These are phyloP conservation scores for Fusarium marasasianum DNA, from an alignment of 2,329 filamentous ascomycete genomes.

Conservation along the genomic window DNA sequence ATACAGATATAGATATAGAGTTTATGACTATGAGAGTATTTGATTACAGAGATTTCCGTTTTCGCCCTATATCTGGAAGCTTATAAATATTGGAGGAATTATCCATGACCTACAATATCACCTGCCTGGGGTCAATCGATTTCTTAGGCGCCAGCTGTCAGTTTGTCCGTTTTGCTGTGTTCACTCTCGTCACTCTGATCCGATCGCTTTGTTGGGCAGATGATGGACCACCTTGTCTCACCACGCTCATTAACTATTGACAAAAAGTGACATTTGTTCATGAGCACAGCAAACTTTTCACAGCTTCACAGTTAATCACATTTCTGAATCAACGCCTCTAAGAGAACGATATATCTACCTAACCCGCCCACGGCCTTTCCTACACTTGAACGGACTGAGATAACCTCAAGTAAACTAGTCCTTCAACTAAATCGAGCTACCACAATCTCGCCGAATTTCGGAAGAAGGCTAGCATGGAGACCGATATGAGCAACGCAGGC, in stretches of 20 bases:
- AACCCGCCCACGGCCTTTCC: background rate
- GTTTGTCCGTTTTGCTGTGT: background rate
- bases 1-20: background rate
- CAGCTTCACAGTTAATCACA: background rate
- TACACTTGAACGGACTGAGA: background rate
- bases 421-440: no score
- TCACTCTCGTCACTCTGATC: background rate
- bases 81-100: accelerated
- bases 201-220: background rate
- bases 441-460: no score
- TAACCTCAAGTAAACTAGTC: no score
- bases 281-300: background rate
- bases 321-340: background rate
- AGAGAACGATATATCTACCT: background rate
- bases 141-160: accelerated
- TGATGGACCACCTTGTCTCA: background rate
- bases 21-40: background rate
- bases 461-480: background rate
- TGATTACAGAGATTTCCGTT: background rate
- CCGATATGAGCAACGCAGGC: background rate
- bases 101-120: accelerated
- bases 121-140: background rate
- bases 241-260: background rate
- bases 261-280: background rate
- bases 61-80: accelerated